phyloP scores from a whole-genome alignment of 257 asterid genomes.

The Scutellaria minor region DNA sequence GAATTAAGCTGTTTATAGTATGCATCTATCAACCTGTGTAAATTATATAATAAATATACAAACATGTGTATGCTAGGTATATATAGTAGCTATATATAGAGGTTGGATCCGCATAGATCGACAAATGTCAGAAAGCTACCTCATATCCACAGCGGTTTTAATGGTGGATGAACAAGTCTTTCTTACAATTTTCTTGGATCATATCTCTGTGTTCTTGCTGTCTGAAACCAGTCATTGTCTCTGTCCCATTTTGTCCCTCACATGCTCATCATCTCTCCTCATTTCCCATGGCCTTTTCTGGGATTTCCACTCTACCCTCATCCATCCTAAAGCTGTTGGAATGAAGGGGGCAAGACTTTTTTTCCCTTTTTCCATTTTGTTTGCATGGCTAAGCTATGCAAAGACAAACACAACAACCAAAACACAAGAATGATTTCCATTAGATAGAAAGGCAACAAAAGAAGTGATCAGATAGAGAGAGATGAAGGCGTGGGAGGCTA shows the following conservation, averaged over 20 bases:
- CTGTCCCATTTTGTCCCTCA: slow-evolving; percentile 34
- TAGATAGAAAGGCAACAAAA: slow-evolving; percentile 1
- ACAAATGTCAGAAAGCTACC: slow-evolving; percentile 42
- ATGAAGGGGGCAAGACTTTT: slow-evolving; percentile 1
- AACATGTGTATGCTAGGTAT: background rate
- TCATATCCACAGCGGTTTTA: slow-evolving; percentile 30
- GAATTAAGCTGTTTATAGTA: too few species aligned
- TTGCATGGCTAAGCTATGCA: slow-evolving; percentile 41
- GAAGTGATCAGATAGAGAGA: slow-evolving; percentile 1
- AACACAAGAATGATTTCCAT: background rate
- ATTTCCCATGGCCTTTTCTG: slow-evolving; percentile 8
- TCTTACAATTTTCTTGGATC: slow-evolving; percentile 31
- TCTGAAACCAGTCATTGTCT: slow-evolving; percentile 35
- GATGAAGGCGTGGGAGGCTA: slow-evolving; percentile 99
- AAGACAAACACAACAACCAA: background rate
- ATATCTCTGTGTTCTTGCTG: slow-evolving; percentile 35
- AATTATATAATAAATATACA: background rate
- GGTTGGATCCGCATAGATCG: slow-evolving; percentile 36
- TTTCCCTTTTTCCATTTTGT: slow-evolving; percentile 44
- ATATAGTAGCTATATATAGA: slow-evolving; percentile 37
- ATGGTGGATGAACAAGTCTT: slow-evolving; percentile 47
- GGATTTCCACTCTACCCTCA: slow-evolving; percentile 3
- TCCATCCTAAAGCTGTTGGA: slow-evolving; percentile 29
- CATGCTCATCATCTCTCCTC: slow-evolving; percentile 35
- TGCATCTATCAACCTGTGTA: too few species aligned